Evolutionary conservation across 345 rosid genomes (phyloP).

Genomic region (rapeseed (Brassica napus)): DNA sequence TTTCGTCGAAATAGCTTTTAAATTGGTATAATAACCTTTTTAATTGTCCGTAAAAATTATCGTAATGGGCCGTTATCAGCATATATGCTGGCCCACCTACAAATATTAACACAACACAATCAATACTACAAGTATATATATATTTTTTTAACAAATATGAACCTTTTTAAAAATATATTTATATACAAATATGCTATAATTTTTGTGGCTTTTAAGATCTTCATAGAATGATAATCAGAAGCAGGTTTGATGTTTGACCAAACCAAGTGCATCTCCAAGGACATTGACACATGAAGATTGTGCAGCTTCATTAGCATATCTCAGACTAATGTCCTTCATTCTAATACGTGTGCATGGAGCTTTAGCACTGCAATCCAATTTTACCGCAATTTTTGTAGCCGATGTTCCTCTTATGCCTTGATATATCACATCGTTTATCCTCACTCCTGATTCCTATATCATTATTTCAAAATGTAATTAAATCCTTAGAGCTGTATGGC

Average conservation of each 20-base stretch:
- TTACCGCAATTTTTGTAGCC: conserved; percentile 41
- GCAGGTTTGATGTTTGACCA: conserved; percentile 36
- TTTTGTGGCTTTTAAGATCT: neutral
- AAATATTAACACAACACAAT: neutral
- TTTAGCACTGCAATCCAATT: conserved; percentile 43
- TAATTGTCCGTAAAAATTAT: neutral
- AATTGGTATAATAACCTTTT: neutral
- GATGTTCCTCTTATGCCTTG: conserved; percentile 47
- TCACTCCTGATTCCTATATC: conserved; percentile 39
- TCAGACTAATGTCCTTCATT: conserved; percentile 39
- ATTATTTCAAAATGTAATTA: neutral
- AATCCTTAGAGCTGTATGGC: neutral
- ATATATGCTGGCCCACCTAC: neutral
- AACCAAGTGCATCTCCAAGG: conserved; percentile 23
- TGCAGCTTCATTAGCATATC: conserved; percentile 30
- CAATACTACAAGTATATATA: no score
- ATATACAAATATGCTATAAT: neutral
- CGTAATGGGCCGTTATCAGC: neutral
- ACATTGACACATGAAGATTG: conserved; percentile 43
- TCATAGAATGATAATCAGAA: neutral
- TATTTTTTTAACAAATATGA: no score
- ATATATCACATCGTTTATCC: conserved; percentile 40
- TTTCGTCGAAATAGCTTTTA: no score
- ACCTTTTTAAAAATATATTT: no score
- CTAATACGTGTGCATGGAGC: conserved; percentile 42